Base-by-base conservation (phyloP, 192 early-diverging fungal genomes). In the Coemansia sp. region DNA sequence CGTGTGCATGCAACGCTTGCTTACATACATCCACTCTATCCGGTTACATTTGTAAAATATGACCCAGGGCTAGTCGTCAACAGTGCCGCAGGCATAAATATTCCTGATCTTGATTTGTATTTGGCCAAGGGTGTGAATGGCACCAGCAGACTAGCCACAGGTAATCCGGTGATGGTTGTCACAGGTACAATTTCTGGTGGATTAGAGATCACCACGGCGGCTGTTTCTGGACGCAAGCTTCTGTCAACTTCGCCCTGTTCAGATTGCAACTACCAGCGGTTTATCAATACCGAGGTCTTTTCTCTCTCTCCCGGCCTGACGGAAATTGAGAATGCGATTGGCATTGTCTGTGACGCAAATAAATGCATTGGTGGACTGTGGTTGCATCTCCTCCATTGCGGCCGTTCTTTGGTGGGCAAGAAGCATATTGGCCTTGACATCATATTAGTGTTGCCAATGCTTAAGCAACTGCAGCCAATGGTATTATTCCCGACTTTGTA, bases 21-120 rank as follows among this genome's bases (percentile, higher is more conserved):
- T 0, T 92, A 90, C 60, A 59, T 90, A 7, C 95, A 97, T 60
- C 95, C 93, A 2, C 86, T 89, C 3, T 90, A 67, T 18, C 71
- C 65, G 8, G 26, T 73, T 14, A 49, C 56, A 3, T 67, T 73
- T 53, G 18, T 73, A 34, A 73, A 73, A 51, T 73, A 73, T 49
- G 38, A 73, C 12, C 71, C 71, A 0, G 49, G 24, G n/a, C 26
- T 34, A 32, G 48, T 66, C 24, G 22, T 5, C 41, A 38, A 53
- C 14, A 41, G 22, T 12, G 21, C 50, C 8, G 32, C 24, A 0
- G 32, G 30, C n/a, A 7, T 51, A 3, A 60, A 21, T 28, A 34
- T 73, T 21, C 27, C 19, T 19, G 51, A 59, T 49, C 49, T 58
- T 9, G 56, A 38, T 21, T 10, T 67, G 22, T 5, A 26, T 16